These are phyloP conservation scores for Colletotrichum musicola DNA, from an alignment of 2,329 filamentous ascomycete genomes.

Conservation along the genomic window DNA sequence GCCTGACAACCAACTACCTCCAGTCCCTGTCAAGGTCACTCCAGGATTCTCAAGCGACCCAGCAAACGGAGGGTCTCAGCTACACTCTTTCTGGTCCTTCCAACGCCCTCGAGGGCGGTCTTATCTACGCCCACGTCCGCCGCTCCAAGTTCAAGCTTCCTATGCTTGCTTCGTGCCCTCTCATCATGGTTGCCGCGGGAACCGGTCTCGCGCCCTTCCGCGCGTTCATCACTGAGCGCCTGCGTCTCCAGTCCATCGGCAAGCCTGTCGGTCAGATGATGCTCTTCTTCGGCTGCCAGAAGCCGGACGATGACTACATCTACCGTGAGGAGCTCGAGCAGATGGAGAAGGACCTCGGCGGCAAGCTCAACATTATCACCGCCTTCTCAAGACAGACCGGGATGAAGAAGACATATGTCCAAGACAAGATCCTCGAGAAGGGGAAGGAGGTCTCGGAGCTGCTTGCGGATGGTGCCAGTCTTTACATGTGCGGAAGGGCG, in stretches of 20 bases:
- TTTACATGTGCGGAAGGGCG: constrained; percentile 58
- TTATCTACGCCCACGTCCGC: constrained; percentile 49
- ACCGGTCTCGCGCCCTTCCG: constrained; percentile 61
- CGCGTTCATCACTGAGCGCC: constrained; percentile 51
- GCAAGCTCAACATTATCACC: constrained; percentile 45
- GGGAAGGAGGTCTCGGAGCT: constrained; percentile 46
- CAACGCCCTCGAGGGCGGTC: constrained; percentile 41
- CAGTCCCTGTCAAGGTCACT: constrained; percentile 28
- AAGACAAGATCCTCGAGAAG: constrained; percentile 51
- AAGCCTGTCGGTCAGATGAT: constrained; percentile 50
- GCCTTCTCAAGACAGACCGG: constrained; percentile 47
- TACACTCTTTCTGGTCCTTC: constrained; percentile 27
- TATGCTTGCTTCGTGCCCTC: constrained; percentile 51
- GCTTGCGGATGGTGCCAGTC: constrained; percentile 49
- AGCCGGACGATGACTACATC: constrained; percentile 49
- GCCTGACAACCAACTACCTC: constrained; percentile 47
- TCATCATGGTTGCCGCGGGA: constrained; percentile 65
- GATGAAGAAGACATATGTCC: constrained; percentile 50
- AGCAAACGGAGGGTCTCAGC: constrained; percentile 4
- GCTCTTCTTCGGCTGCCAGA: constrained; percentile 57
- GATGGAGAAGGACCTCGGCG: constrained; percentile 40
- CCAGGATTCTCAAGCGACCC: not conserved
- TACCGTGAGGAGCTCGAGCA: constrained; percentile 44
- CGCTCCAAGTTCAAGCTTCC: constrained; percentile 58
- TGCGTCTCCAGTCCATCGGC: constrained; percentile 54